Conservation (phyloP, 495 filamentous ascomycete genomes). For the Penicillium fimorum region DNA sequence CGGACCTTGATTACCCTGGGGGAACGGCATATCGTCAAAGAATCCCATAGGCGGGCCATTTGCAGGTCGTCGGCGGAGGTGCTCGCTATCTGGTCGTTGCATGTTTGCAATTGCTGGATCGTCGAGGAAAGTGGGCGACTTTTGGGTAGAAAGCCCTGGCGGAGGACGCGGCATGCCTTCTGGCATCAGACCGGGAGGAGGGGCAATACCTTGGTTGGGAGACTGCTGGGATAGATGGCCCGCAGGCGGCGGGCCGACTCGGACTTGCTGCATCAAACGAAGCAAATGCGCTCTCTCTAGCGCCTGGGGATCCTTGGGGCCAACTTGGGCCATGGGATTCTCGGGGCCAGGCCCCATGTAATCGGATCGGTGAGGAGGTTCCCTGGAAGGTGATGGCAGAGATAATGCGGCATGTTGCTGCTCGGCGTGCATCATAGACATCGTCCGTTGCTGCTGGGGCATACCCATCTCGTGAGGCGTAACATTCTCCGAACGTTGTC, state of each 20-base stretch:
- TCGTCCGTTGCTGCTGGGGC: slow-evolving; percentile 29
- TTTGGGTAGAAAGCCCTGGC: slow-evolving; percentile 40
- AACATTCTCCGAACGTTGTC: slow-evolving; percentile 42
- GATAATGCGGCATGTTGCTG: slow-evolving; percentile 32
- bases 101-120: slow-evolving; percentile 50
- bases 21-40: slow-evolving; percentile 46
- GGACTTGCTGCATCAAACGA: slow-evolving; percentile 53
- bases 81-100: slow-evolving; percentile 46
- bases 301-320: slow-evolving; percentile 35
- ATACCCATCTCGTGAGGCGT: slow-evolving; percentile 39
- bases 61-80: slow-evolving; percentile 36
- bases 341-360: slow-evolving; percentile 35
- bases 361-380: slow-evolving; percentile 33
- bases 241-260: slow-evolving; percentile 32
- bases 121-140: slow-evolving; percentile 45
- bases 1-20: slow-evolving; percentile 37
- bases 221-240: slow-evolving; percentile 32
- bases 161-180: slow-evolving; percentile 49
- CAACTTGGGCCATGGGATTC: slow-evolving; percentile 29
- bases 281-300: slow-evolving; percentile 51
- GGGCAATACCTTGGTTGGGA: slow-evolving; percentile 36
- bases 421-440: slow-evolving; percentile 32
- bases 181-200: slow-evolving; percentile 42
- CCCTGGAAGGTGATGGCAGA: slow-evolving; percentile 39
- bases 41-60: slow-evolving; percentile 47